Evolutionary conservation across 2,329 filamentous ascomycete species (phyloP), one percentile per base, ranked within the genome.

Genomic region (Ophiosphaerella narmari): DNA sequence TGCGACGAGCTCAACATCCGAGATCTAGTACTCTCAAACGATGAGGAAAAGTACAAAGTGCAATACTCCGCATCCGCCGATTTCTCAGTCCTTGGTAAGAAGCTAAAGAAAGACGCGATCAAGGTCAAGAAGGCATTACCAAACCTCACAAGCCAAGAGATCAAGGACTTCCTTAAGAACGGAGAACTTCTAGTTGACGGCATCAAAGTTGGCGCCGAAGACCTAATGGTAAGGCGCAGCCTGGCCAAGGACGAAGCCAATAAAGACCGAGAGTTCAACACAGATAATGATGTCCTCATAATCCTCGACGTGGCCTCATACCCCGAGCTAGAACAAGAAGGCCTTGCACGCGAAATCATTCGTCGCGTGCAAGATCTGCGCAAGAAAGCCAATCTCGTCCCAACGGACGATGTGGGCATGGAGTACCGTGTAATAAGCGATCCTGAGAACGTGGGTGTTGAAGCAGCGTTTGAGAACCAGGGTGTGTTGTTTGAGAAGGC

Each of bases 341-440:
- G 92, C 46, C 76, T 99, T 46, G 93, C 90, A 1, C 84, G 94
- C 65, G 94, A 97, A 75, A 88, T 99, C 59, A 89, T 99, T 78
- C 89, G 96, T 73, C 87, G 93, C 35, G 89, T 99, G 18, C 94
- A 99, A 77, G 85, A 90, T 60, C 80, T 97, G 55, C 86, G 94
- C 59, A 99, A 99, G 84, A 94, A 94, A 79, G 92, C 92, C 7
- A 91, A 91, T 0, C 80, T 99, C 44, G 85, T 92, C 57, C 86
- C 91, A 1, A 97, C 93, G 0, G 94, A 99, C 68, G 94, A 97
- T 68, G 87, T 99, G 55, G 90, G 88, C 77, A 96, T 99, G 89
- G 89, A 95, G 73, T 97, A 96, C 77, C 82, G 81, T 50, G 85
- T 97, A 5, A 76, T 95, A 41, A 82, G 84, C 7, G 91, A 96